Evolutionary conservation across 2,329 filamentous ascomycete genomes (phyloP), one percentile per base, ranked within the genome.

Genomic region (Talaromyces funiculosus): DNA sequence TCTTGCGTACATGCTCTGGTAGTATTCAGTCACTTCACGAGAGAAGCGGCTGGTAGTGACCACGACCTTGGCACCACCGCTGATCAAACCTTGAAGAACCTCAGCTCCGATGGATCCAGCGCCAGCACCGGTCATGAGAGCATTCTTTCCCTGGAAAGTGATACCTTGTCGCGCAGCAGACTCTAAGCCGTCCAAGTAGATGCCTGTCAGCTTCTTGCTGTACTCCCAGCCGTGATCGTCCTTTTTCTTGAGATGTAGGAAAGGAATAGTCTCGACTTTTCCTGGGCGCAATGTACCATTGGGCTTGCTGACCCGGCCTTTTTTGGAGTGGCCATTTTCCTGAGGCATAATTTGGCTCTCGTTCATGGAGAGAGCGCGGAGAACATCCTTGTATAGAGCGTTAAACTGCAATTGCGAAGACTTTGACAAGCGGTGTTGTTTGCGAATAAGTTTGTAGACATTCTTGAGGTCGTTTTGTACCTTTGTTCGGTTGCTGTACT

Each of bases 181-280:
- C 79, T 96, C 92, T 33, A 99, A 79, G 64, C 91, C 92, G 73
- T 97, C 91, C 35, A 99, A 85, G 74, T 99, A 99, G 67, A 92
- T 78, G 61, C 90, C 90, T 24, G 94, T 97, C 61, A 99, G 85
- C 81, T 95, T 97, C 84, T 97, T 99, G 86, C 91, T 97, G 82
- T 97, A 99, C 72, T 97, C 92, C 94, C 94, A 99, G 63, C 93
- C 93, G 64, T 93, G 92, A 71, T 96, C 89, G 78, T 96, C 95
- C 76, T 91, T 90, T 85, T 96, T 96, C 85, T 97, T 97, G 61
- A 99, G 82, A 75, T 99, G 94, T 57, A 99, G 80, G 86, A 99
- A 99, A 35, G 94, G 94, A 67, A 99, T 95, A 18, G 94, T 96
- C 80, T 97, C 93, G 61, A 95, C 87, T 81, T 96, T 97, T 75